A percentile compares a stretch with the other conserved stretches of the same genome.
Conservation (phyloP, 116 monocot genomes). For the Dioscorea cayenensis region DNA sequence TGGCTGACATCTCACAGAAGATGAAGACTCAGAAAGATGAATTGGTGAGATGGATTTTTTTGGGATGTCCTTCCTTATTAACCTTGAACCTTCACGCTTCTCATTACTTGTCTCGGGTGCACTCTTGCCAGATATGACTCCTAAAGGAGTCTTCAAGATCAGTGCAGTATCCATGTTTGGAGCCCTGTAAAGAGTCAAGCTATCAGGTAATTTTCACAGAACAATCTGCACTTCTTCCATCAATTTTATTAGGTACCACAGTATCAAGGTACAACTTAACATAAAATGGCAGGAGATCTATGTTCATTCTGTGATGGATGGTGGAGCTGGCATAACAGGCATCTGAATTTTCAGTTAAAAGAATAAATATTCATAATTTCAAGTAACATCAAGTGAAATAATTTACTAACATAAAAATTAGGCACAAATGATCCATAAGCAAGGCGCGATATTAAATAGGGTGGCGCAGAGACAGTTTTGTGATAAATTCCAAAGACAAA, state of each 20-base stretch:
- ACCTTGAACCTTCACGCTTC: conserved; percentile 29
- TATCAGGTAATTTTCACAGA: neutral
- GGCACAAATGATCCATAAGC: no score
- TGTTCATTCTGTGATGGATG: neutral
- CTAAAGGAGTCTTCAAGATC: conserved; percentile 43
- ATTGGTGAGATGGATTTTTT: conserved; percentile 13
- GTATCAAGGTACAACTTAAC: neutral
- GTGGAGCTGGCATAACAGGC: neutral
- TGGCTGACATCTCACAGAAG: conserved; percentile 48
- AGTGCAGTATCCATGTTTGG: conserved; percentile 54
- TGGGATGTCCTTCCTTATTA: conserved; percentile 34
- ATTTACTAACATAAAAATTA: no score
- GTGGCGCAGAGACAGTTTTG: no score
- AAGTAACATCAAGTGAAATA: no score
- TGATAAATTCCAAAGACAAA: neutral
- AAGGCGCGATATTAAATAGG: no score
- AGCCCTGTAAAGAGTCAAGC: conserved; percentile 29
- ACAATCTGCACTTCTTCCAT: neutral
- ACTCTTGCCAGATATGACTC: conserved; percentile 39
- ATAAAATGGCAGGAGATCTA: neutral
- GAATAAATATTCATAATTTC: neutral
- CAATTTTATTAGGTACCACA: no score
- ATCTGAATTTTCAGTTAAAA: neutral
- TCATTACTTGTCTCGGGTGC: conserved; percentile 28
- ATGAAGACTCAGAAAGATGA: conserved; percentile 26